phyloP scores from a whole-genome alignment of 2,329 filamentous ascomycete genomes.

The Aspergillus carbonarius region DNA sequence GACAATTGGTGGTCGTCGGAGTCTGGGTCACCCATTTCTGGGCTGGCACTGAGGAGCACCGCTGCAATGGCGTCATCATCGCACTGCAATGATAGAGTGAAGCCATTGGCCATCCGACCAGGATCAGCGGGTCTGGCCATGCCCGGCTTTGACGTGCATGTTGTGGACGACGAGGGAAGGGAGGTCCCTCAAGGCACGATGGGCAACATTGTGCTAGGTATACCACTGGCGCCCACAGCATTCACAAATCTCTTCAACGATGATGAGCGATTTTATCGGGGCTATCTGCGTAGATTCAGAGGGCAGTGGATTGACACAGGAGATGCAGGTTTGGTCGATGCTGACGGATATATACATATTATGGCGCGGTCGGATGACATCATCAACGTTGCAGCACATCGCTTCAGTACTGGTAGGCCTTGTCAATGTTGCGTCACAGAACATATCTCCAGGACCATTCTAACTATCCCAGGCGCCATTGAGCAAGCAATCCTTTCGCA shows the following conservation, averaged over 20 bases:
- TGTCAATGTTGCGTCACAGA: neutral
- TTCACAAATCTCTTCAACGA: slow-evolving; percentile 86
- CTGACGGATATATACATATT: slow-evolving; percentile 64
- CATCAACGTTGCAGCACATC: slow-evolving; percentile 92
- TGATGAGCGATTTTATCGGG: slow-evolving; percentile 78
- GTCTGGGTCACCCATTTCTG: slow-evolving; percentile 67
- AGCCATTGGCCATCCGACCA: slow-evolving; percentile 66
- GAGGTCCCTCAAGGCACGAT: slow-evolving; percentile 71
- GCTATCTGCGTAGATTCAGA: slow-evolving; percentile 78
- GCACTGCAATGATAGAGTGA: slow-evolving; percentile 24
- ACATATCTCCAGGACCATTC: neutral
- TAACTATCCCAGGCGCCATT: slow-evolving; percentile 64
- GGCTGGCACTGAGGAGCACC: slow-evolving; percentile 62
- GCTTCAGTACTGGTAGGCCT: slow-evolving; percentile 76
- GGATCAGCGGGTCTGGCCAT: slow-evolving; percentile 88
- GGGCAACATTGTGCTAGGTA: slow-evolving; percentile 86
- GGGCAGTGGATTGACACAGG: slow-evolving; percentile 89
- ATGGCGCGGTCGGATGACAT: slow-evolving; percentile 75
- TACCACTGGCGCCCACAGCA: slow-evolving; percentile 80
- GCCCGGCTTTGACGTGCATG: slow-evolving; percentile 84
- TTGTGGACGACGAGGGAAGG: slow-evolving; percentile 77
- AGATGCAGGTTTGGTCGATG: slow-evolving; percentile 82
- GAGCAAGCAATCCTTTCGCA: slow-evolving; percentile 88
- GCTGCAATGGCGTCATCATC: slow-evolving; percentile 50
- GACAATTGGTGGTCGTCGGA: slow-evolving; percentile 77